Base-by-base conservation (phyloP, 2,329 filamentous ascomycete genomes). In the Diaporthe destruens region DNA sequence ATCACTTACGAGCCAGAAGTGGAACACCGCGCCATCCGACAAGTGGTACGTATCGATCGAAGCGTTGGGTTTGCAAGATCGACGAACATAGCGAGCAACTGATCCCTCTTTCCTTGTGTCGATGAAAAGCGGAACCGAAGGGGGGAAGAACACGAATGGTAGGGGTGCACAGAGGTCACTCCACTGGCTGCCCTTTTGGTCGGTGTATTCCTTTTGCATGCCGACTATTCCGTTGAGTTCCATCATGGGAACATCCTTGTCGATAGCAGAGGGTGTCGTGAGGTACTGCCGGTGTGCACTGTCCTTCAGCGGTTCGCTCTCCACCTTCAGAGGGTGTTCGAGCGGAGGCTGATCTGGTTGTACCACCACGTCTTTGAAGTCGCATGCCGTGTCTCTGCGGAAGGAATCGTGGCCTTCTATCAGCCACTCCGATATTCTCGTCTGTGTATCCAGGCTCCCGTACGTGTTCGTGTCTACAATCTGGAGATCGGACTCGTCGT, bases 1-100 rank as follows among this genome's bases (percentile, higher is more conserved):
- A 77, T 94, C 94, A 77, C 94, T 95, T 73, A 98, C 90, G 75
- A 98, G 92, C 89, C 96, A 98, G 81, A 98, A 98, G 79, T 96
- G 94, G 79, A 96, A 97, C 76, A 96, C 92, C 1, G 91, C 91
- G 4, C 89, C 88, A 59, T 91, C 91, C 1, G 94, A 94, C 61
- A 98, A 89, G 55, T 66, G n/a, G 76, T 95, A 93, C 0, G 95
- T 97, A 80, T 96, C 95, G 77, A 98, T 86, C 42, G 89, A 88
- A n/a, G 96, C 90, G 79, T 98, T 99, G 1, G 96, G 94, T 74
- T 90, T 91, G 84, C 96, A 99, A 78, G 96, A 98, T 76, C 96
- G 90, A 71, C 96, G 91, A n/a, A 97, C 91, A 80, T 96, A 98
- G 56, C 96, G 93, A 72, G 96, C 91, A 47, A 91, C 85, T 6